phyloP scores from a whole-genome alignment of 768 basidiomycete species.

The Russula sp. region DNA sequence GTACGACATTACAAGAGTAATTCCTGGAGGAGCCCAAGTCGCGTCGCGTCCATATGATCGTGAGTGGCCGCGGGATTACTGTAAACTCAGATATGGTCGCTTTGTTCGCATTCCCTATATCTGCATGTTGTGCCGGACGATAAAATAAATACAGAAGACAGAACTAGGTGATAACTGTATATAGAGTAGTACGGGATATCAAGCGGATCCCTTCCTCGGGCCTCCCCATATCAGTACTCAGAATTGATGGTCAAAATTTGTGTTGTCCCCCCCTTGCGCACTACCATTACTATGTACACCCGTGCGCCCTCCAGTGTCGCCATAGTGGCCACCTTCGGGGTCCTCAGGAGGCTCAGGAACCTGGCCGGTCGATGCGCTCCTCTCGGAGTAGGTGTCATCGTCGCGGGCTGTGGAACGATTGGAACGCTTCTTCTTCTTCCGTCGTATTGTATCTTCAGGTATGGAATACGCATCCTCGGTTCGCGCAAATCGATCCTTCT shows the following conservation, averaged over 20 bases:
- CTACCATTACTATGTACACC: conserved; percentile 75
- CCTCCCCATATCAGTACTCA: background rate
- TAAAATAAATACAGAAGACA: too few relatives aligned
- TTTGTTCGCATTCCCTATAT: too few relatives aligned
- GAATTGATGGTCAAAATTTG: conserved; percentile 69
- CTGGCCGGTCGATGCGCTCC: conserved; percentile 29
- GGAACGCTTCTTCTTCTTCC: conserved; percentile 63
- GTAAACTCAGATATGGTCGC: too few relatives aligned
- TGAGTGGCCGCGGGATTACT: too few relatives aligned
- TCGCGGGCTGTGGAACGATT: conserved; percentile 38
- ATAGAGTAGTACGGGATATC: background rate
- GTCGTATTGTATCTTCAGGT: conserved; percentile 33
- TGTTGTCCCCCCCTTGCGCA: conserved; percentile 96
- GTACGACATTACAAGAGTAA: too few relatives aligned
- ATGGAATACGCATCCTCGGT: conserved; percentile 74
- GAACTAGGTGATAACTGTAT: background rate
- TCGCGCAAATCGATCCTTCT: conserved; percentile 83
- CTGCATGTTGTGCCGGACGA: too few relatives aligned
- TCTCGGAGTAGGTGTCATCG: conserved; percentile 29
- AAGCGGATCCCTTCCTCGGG: background rate
- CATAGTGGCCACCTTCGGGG: conserved; percentile 61
- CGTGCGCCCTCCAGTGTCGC: conserved; percentile 65
- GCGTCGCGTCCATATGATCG: too few relatives aligned
- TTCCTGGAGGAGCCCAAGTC: too few relatives aligned
- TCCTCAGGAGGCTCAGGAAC: conserved; percentile 59